Evolutionary conservation across 176 grass and related monocot species (phyloP).

Genomic region (Areca catechu): DNA sequence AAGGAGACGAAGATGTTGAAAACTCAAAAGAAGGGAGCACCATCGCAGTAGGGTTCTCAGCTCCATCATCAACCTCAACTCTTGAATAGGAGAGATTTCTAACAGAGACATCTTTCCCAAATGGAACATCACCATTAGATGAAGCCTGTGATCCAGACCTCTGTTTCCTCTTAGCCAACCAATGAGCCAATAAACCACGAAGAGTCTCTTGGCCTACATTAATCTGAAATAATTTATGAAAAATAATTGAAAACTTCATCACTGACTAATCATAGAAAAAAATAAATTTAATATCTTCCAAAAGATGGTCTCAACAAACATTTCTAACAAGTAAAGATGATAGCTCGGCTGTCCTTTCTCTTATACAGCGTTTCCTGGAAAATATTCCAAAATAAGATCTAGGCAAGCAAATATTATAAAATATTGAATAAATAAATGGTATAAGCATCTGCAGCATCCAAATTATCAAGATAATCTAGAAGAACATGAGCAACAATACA

Average conservation of each 20-base stretch:
- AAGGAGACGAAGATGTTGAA: slow-evolving; percentile 67
- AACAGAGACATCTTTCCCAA: slow-evolving; percentile 42
- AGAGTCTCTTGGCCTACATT: slow-evolving; percentile 94
- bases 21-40: slow-evolving; percentile 73
- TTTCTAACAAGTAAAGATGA: too few species aligned
- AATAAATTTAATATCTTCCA: too few species aligned
- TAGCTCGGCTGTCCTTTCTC: too few species aligned
- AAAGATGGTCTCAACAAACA: too few species aligned
- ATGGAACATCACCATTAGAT: slow-evolving; percentile 52
- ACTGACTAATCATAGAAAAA: too few species aligned
- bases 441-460: too few species aligned
- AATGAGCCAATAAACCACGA: slow-evolving; percentile 74
- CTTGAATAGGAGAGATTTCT: slow-evolving; percentile 49
- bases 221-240: slow-evolving; percentile 47
- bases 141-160: slow-evolving; percentile 44
- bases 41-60: slow-evolving; percentile 35
- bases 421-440: too few species aligned
- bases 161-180: slow-evolving; percentile 56
- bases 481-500: too few species aligned
- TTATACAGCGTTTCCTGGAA: too few species aligned
- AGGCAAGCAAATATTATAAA: too few species aligned
- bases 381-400: too few species aligned
- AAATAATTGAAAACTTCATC: slow-evolving; percentile 5
- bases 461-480: too few species aligned
- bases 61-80: slow-evolving; percentile 60